Base-by-base conservation (phyloP, 169 alveolate species). In the Eimeria falciformis region DNA sequence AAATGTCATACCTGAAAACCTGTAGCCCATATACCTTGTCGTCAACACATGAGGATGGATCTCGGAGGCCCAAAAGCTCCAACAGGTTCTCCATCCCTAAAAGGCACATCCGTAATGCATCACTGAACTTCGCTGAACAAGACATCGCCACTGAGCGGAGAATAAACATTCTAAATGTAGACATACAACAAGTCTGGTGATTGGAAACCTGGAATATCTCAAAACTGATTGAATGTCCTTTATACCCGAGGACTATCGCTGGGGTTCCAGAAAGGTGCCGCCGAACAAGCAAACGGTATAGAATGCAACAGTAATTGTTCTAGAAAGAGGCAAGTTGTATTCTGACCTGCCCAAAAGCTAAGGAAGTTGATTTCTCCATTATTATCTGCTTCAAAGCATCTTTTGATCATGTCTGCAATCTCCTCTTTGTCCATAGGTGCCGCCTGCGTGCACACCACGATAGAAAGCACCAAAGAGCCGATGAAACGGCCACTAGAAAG, bases 41-140 rank as follows among this genome's bases (percentile, higher is more conserved):
- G 50, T 89, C 92, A 40, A 66, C 81, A 5, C 55, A 75, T 79
- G 62, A 68, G 43, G 90, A 6, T 43, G 93, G 82, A 27, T 89
- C 90, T 47, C 85, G 90, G 79, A 89, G 14, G 27, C 93, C 93
- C 83, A 89, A 46, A 18, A 82, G 27, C 9, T 58, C 89, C 40
- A 89, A 50, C 43, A 89, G 83, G 7, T 73, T 40, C 83, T 89
- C 93, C 93, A 89, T 89, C 40, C 93, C 93, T 89, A 71, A 55
- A 40, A 25, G 27, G 14, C 45, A 77, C n/a, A n/a, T n/a, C n/a
- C n/a, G n/a, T n/a, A n/a, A n/a, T n/a, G n/a, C n/a, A n/a, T n/a
- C n/a, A n/a, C n/a, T n/a, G n/a, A n/a, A n/a, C n/a, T n/a, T n/a
- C n/a, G n/a, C n/a, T n/a, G n/a, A n/a, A n/a, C n/a, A n/a, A n/a